These are phyloP conservation scores for Ceratobasidium sp. DNA, from an alignment of 1,284 basidiomycete species.

Conservation along the genomic window DNA sequence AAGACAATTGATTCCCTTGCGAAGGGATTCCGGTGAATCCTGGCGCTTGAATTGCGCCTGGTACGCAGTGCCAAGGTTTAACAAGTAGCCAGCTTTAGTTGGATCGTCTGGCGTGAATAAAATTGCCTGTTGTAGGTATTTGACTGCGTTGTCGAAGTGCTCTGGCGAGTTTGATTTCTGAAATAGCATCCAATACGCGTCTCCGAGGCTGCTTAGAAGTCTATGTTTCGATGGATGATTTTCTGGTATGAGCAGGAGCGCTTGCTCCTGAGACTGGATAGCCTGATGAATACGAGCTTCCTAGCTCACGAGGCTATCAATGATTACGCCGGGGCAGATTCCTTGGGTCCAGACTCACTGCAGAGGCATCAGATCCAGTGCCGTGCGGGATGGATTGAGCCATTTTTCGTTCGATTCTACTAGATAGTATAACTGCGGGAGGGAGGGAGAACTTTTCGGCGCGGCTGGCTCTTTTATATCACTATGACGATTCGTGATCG, in stretches of 20 bases:
- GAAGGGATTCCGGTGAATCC: background rate
- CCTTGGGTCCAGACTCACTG: too few species aligned
- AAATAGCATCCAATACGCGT: background rate
- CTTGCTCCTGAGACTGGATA: too few species aligned
- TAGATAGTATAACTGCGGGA: too few species aligned
- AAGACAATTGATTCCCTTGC: background rate
- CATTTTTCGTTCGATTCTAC: too few species aligned
- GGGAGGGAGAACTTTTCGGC: too few species aligned
- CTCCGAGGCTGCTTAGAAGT: background rate
- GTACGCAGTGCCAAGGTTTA: background rate
- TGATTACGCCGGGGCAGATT: too few species aligned
- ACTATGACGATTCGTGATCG: too few species aligned
- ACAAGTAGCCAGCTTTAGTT: background rate
- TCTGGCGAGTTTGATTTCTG: background rate
- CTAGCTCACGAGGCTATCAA: too few species aligned
- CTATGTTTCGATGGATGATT: background rate
- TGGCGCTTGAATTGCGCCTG: background rate
- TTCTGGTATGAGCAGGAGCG: background rate
- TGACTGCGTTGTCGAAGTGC: background rate
- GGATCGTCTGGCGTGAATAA: background rate
- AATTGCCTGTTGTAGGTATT: background rate
- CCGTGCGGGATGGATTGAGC: too few species aligned
- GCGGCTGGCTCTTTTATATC: too few species aligned
- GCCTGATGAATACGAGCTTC: too few species aligned
- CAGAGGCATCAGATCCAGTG: too few species aligned